Percentiles rank a stretch among this genome's conserved stretches.
phyloP scores from a whole-genome alignment of 2,329 filamentous ascomycete species.

The Cladophialophora yegresii region DNA sequence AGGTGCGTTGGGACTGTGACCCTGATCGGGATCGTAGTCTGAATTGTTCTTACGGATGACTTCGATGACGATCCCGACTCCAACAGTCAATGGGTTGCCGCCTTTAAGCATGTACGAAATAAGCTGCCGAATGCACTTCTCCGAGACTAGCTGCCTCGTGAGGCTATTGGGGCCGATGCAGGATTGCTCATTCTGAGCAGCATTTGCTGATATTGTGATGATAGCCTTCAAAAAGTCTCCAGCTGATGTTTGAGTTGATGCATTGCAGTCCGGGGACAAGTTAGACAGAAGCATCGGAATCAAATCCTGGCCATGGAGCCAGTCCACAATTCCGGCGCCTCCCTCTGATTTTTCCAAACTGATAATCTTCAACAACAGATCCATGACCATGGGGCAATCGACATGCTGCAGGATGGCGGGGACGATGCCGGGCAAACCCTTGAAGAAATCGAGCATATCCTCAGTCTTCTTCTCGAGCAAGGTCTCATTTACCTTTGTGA shows the following conservation, averaged over 20 bases:
- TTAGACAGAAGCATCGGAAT: constrained; percentile 86
- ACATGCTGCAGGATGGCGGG: constrained; percentile 87
- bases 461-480: constrained; percentile 96
- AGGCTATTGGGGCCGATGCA: constrained; percentile 97
- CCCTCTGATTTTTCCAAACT: constrained; percentile 90
- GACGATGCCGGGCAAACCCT: constrained; percentile 77
- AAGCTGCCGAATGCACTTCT: constrained; percentile 77
- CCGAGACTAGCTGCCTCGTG: constrained; percentile 89
- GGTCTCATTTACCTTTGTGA: constrained; percentile 98
- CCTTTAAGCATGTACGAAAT: constrained; percentile 89
- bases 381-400: constrained; percentile 98
- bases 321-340: constrained; percentile 92
- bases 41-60: constrained; percentile 99
- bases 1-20: constrained; percentile 73
- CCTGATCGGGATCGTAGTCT: constrained; percentile 92
- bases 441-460: constrained; percentile 91
- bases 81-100: constrained; percentile 91
- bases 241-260: constrained; percentile 91
- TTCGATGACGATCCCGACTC: constrained; percentile 95
- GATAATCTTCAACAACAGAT: constrained; percentile 93
- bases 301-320: constrained; percentile 86
- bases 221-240: constrained; percentile 98
- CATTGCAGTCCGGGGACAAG: constrained; percentile 78
- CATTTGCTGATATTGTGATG: constrained; percentile 97
- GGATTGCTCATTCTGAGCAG: constrained; percentile 96